Evolutionary conservation across 352 stramenopile species (phyloP).

Genomic region (Phytophthora sp.): DNA sequence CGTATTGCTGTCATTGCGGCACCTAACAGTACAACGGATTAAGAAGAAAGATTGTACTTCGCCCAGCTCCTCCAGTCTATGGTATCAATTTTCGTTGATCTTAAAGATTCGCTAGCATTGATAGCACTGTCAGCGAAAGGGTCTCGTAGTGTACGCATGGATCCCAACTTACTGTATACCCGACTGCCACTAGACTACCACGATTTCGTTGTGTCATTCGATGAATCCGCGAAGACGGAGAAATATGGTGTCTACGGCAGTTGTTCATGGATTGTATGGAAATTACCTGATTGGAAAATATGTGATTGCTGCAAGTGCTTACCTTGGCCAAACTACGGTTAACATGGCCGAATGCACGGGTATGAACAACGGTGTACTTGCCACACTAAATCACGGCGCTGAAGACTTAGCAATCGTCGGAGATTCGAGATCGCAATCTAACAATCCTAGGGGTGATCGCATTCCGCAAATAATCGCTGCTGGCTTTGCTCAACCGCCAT

Average conservation of each 20-base stretch:
- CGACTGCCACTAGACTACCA: background rate
- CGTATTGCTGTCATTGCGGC: constrained; percentile 18
- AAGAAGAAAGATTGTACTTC: constrained; percentile 8
- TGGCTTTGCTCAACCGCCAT: background rate
- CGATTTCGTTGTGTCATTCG: constrained; percentile 24
- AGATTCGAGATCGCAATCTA: background rate
- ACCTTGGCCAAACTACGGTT: constrained; percentile 18
- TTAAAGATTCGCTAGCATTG: constrained; percentile 6
- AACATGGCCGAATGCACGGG: constrained; percentile 35
- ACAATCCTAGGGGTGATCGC: constrained; percentile 1
- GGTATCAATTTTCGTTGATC: constrained; percentile 9
- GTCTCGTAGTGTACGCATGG: background rate
- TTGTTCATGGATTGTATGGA: constrained; percentile 26
- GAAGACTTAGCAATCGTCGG: background rate
- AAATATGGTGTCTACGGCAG: constrained; percentile 17
- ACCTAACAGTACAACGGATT: background rate
- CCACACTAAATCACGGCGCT: background rate
- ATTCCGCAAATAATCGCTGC: background rate
- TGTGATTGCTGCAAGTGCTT: constrained; percentile 14
- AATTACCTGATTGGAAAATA: constrained; percentile 21
- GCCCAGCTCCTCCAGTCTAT: constrained; percentile 4
- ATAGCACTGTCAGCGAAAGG: constrained; percentile 2
- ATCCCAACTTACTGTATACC: background rate
- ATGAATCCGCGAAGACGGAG: constrained; percentile 25
- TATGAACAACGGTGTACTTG: background rate